Conservation (phyloP, 2,329 filamentous ascomycete species). For the Epichloe festucae region DNA sequence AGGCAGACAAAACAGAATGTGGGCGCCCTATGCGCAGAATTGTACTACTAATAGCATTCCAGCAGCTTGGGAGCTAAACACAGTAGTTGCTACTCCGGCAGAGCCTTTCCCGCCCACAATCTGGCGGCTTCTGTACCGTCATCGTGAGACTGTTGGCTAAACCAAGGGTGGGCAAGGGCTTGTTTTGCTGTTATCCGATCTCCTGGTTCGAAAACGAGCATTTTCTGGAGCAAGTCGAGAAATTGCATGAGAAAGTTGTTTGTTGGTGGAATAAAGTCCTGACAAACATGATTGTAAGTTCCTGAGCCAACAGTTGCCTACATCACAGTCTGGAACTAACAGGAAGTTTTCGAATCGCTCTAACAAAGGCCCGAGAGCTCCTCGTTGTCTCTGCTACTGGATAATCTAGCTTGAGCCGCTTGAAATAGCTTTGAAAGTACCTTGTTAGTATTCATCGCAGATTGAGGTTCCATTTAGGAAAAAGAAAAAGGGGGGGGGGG, state of each 20-base stretch:
- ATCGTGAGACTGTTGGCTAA: constrained; percentile 37
- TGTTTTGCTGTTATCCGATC: constrained; percentile 47
- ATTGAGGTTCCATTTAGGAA: too few relatives aligned
- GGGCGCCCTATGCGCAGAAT: too few relatives aligned
- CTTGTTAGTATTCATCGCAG: too few relatives aligned
- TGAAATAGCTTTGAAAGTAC: constrained; percentile 43
- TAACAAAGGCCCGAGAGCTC: constrained; percentile 53
- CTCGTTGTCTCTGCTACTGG: constrained; percentile 50
- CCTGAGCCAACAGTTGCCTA: constrained; percentile 12
- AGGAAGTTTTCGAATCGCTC: too few relatives aligned
- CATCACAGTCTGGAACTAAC: constrained; percentile 45
- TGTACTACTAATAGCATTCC: too few relatives aligned
- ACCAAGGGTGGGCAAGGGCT: constrained; percentile 48
- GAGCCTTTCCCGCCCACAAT: neutral
- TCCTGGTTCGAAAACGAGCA: constrained; percentile 47
- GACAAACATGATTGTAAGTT: neutral
- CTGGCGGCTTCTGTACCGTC: constrained; percentile 49
- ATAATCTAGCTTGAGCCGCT: constrained; percentile 51
- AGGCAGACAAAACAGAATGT: too few relatives aligned
- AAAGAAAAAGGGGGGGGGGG: neutral
- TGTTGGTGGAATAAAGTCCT: constrained; percentile 41
- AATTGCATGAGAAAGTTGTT: constrained; percentile 42
- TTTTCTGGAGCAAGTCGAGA: constrained; percentile 44
- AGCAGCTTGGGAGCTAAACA: too few relatives aligned
- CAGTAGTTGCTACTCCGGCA: too few relatives aligned